Evolutionary conservation across 495 filamentous ascomycete species (phyloP).

Genomic region (Neurospora tetrasperma): DNA sequence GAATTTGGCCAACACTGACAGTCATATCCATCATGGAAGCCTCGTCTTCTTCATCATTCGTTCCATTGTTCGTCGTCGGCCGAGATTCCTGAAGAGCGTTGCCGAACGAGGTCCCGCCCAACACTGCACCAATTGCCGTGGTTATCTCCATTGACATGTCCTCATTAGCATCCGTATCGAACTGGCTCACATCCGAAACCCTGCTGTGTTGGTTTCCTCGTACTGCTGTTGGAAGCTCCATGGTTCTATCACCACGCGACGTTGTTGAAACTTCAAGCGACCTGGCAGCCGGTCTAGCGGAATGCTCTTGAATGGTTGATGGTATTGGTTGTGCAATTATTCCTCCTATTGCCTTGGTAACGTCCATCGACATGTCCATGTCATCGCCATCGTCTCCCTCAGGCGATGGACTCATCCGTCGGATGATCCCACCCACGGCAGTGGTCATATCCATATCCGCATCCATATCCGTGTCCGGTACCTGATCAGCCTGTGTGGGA

Average conservation of each 20-base stretch:
- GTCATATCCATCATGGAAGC: constrained; percentile 57
- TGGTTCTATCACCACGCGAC: constrained; percentile 48
- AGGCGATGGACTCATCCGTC: constrained; percentile 16
- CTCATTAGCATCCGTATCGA: constrained; percentile 39
- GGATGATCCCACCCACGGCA: constrained; percentile 47
- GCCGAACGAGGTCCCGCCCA: constrained; percentile 30
- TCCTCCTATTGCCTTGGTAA: constrained; percentile 71
- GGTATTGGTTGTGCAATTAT: constrained; percentile 49
- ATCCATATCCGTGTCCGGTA: constrained; percentile 33
- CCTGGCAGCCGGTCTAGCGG: constrained; percentile 10
- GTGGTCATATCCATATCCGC: constrained; percentile 47
- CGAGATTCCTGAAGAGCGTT: constrained; percentile 14
- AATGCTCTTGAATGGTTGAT: constrained; percentile 14
- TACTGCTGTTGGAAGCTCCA: constrained; percentile 69
- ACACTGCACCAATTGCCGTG: constrained; percentile 56
- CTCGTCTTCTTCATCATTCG: constrained; percentile 28
- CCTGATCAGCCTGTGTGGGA: constrained; percentile 15
- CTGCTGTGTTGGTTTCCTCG: constrained; percentile 46
- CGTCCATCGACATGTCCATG: constrained; percentile 77
- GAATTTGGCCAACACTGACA: constrained; percentile 57
- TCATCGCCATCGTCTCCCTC: constrained; percentile 45
- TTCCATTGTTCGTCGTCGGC: constrained; percentile 17
- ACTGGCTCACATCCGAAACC: constrained; percentile 15
- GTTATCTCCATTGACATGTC: constrained; percentile 81
- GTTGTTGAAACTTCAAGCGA: constrained; percentile 5